These are phyloP conservation scores for Rubroshorea leprosula DNA, from an alignment of 345 rosid species.

Conservation along the genomic window DNA sequence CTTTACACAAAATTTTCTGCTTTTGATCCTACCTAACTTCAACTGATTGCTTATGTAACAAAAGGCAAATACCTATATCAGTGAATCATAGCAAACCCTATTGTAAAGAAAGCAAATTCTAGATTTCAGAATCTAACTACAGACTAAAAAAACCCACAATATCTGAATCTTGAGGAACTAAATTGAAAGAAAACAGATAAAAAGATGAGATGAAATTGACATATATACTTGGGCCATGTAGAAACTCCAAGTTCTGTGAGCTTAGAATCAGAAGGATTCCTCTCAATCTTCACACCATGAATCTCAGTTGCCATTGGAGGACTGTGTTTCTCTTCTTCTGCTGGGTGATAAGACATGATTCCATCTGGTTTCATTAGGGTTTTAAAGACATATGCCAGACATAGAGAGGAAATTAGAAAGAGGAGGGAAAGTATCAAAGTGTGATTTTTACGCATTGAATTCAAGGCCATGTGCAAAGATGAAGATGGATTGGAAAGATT, in stretches of 20 bases:
- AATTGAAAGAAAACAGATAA: not conserved
- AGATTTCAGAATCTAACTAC: not conserved
- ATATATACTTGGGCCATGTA: conserved; percentile 35
- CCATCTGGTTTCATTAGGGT: not conserved
- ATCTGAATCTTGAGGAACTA: not conserved
- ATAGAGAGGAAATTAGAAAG: not conserved
- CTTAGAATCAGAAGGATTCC: conserved; percentile 34
- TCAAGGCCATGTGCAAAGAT: no score
- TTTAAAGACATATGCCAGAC: not conserved
- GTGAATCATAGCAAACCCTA: not conserved
- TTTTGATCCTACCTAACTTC: no score
- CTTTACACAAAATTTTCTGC: no score
- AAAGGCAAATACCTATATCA: no score
- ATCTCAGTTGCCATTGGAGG: conserved; percentile 17
- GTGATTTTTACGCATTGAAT: not conserved
- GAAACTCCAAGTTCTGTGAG: conserved; percentile 34
- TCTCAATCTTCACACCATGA: conserved; percentile 36
- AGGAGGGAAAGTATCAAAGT: not conserved
- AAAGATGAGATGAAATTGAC: not conserved
- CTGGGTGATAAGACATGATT: not conserved
- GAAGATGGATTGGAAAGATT: not conserved
- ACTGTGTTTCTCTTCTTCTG: not conserved
- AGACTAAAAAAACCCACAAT: not conserved
- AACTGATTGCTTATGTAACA: not conserved
- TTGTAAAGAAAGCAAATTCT: not conserved